These are phyloP conservation scores for Cystobasidiopsis lactophilus DNA, from an alignment of 768 basidiomycete genomes.

Conservation along the genomic window DNA sequence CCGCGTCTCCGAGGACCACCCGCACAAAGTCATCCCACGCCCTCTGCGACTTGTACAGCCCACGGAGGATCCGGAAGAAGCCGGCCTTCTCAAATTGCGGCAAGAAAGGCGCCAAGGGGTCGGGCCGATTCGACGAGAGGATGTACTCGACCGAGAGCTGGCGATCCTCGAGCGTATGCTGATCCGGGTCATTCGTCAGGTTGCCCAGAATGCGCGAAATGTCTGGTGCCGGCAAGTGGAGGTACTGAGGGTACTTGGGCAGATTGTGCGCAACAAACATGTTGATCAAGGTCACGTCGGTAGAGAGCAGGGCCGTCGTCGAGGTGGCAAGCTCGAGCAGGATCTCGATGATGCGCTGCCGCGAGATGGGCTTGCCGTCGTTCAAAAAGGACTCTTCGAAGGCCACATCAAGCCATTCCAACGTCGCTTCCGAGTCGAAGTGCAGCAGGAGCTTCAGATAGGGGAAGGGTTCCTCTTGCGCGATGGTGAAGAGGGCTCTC, in stretches of 20 bases:
- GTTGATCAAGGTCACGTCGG: constrained; percentile 61
- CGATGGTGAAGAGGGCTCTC: constrained; percentile 51
- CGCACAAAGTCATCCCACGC: constrained; percentile 52
- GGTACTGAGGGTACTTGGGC: constrained; percentile 82
- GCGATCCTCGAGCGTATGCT: constrained; percentile 67
- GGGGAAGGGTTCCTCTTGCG: constrained; percentile 60
- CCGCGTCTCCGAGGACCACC: constrained; percentile 53
- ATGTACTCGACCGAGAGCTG: constrained; percentile 87
- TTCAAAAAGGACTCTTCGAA: constrained; percentile 86
- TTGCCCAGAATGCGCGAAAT: constrained; percentile 55
- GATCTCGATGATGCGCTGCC: constrained; percentile 21
- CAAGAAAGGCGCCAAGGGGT: constrained; percentile 30
- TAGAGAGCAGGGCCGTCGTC: constrained; percentile 27
- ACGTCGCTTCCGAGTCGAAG: constrained; percentile 81
- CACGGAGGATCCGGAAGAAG: constrained; percentile 74
- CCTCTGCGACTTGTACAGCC: constrained; percentile 51
- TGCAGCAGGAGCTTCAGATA: constrained; percentile 61
- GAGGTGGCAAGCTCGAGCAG: constrained; percentile 29
- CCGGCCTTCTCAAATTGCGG: constrained; percentile 38
- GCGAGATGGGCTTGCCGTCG: constrained; percentile 11
- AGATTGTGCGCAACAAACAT: constrained; percentile 94
- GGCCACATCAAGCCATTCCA: constrained; percentile 79
- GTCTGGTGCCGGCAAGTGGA: constrained; percentile 41
- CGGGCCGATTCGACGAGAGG: constrained; percentile 71
- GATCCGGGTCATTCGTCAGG: constrained; percentile 52